Evolutionary conservation across 495 filamentous ascomycete genomes (phyloP).

Genomic region (Daldinia caldariorum): DNA sequence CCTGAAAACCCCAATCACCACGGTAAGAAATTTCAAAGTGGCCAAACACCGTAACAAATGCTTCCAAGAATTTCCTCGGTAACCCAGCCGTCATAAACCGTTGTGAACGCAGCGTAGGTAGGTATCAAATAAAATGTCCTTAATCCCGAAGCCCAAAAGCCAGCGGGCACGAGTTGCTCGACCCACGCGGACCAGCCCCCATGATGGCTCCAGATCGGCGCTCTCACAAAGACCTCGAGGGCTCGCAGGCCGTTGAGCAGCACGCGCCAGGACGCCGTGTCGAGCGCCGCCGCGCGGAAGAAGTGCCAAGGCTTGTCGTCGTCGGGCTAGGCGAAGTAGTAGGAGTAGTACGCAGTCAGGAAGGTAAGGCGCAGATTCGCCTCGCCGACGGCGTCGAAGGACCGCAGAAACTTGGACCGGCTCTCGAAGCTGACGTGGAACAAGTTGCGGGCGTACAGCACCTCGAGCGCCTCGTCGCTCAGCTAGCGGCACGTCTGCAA

Average conservation of each 20-base stretch:
- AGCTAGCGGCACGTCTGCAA: slow-evolving; percentile 27
- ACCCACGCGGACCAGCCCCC: slow-evolving; percentile 15
- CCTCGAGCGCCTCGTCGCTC: slow-evolving; percentile 35
- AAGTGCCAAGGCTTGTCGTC: slow-evolving; percentile 23
- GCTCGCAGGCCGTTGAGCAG: slow-evolving; percentile 1
- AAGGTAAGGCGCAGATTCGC: slow-evolving; percentile 5
- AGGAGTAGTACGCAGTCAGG: slow-evolving; percentile 1
- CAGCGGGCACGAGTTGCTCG: no score
- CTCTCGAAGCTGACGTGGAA: slow-evolving; percentile 35
- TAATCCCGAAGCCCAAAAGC: background rate
- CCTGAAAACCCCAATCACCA: background rate
- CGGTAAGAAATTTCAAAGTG: background rate
- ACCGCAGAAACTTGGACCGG: background rate
- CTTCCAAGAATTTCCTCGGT: no score
- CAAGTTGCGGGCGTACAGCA: slow-evolving; percentile 39
- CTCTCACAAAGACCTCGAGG: slow-evolving; percentile 12
- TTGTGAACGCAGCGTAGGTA: background rate
- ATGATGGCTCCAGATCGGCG: slow-evolving; percentile 8
- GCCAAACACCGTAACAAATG: no score
- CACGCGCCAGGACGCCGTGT: slow-evolving; percentile 4
- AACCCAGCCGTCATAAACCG: no score
- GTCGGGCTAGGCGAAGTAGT: slow-evolving; percentile 2
- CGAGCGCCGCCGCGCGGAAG: slow-evolving; percentile 10
- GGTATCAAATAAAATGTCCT: background rate
- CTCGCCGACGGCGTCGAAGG: slow-evolving; percentile 29